These are phyloP conservation scores for Zymoseptoria crescenta DNA, from an alignment of 2,329 filamentous ascomycete genomes.

Conservation along the genomic window DNA sequence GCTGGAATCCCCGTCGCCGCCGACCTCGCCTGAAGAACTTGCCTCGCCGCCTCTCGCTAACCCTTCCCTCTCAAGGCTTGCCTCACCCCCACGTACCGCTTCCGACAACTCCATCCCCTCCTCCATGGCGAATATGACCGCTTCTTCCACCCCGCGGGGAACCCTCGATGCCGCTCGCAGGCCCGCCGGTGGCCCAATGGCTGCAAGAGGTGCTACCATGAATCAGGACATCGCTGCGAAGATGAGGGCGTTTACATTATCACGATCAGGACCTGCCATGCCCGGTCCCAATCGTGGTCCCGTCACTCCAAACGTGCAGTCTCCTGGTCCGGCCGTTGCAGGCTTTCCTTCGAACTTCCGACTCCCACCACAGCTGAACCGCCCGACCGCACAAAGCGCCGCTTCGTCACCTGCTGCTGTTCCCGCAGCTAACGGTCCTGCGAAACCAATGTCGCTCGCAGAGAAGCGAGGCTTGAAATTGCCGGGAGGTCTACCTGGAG, in stretches of 20 bases:
- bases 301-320: constrained; percentile 8
- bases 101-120: constrained; percentile 29
- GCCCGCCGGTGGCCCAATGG: constrained; percentile 38
- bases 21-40: constrained; percentile 19
- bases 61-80: constrained; percentile 5
- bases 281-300: constrained; percentile 18
- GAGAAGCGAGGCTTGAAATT: constrained; percentile 61
- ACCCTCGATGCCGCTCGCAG: constrained; percentile 62
- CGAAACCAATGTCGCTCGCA: constrained; percentile 50
- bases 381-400: constrained; percentile 36
- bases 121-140: constrained; percentile 53
- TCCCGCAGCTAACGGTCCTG: constrained; percentile 35
- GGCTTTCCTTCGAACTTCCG: constrained; percentile 39
- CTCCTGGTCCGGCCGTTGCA: constrained; percentile 23
- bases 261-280: constrained; percentile 48
- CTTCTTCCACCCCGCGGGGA: constrained; percentile 78
- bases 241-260: constrained; percentile 62
- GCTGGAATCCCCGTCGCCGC: constrained; percentile 22
- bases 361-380: constrained; percentile 32
- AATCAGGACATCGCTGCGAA: constrained; percentile 55
- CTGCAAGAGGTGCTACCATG: constrained; percentile 39
- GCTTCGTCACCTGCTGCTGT: constrained; percentile 44
- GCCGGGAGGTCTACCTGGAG: constrained; percentile 45
- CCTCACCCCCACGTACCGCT: constrained; percentile 12
- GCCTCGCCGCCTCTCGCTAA: constrained; percentile 13